phyloP scores from a whole-genome alignment of 257 asterid species.

The Primulina eburnea region DNA sequence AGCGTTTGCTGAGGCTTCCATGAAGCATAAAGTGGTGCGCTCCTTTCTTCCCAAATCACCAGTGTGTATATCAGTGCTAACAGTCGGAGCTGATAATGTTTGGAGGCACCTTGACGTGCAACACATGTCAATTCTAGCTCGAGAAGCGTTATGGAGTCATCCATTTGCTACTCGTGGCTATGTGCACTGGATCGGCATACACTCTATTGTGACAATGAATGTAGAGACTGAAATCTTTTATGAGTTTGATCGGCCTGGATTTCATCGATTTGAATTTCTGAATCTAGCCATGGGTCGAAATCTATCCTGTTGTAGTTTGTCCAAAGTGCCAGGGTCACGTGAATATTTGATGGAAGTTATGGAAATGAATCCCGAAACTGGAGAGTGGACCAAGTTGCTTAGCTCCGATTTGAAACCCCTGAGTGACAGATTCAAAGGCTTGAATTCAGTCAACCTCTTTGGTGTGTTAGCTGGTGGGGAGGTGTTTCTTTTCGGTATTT shows the following conservation, averaged over 20 bases:
- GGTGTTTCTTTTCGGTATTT: no score
- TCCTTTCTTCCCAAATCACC: background rate
- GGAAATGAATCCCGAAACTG: background rate
- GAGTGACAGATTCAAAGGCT: background rate
- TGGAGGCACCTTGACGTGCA: background rate
- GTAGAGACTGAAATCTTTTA: background rate
- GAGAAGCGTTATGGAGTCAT: accelerated
- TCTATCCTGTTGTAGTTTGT: background rate
- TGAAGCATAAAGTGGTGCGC: background rate
- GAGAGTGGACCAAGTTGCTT: background rate
- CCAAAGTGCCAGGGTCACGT: no score
- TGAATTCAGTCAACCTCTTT: no score
- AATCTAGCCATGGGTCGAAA: background rate
- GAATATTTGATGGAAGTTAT: background rate
- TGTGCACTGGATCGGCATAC: background rate
- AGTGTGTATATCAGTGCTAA: background rate
- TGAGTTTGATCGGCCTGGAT: background rate
- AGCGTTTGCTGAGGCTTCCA: background rate
- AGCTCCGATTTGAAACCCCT: background rate
- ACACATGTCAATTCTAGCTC: background rate
- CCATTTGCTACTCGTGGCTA: background rate
- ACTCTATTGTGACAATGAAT: background rate
- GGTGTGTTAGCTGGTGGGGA: no score
- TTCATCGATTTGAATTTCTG: no score
- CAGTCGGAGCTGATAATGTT: background rate